A percentile compares a stretch with the other conserved stretches of the same genome.
These are phyloP conservation scores for Naganishia sp. DNA, from an alignment of 1,284 basidiomycete species.

Conservation along the genomic window DNA sequence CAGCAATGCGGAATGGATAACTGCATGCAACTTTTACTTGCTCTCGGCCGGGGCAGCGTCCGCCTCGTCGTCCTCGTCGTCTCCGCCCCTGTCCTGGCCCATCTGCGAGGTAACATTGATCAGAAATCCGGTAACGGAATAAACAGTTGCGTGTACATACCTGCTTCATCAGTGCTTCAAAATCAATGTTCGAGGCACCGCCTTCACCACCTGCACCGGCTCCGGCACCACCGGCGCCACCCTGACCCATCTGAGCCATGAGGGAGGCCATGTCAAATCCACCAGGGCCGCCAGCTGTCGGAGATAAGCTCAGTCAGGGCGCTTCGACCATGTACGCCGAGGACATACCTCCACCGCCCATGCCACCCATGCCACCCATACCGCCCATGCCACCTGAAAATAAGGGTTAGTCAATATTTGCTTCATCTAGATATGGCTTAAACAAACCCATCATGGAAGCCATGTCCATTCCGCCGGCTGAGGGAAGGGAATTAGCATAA, in stretches of 20 bases:
- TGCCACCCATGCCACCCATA: conserved; percentile 57
- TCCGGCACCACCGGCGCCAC: conserved; percentile 23
- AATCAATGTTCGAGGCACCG: conserved; percentile 27
- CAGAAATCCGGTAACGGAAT: neutral
- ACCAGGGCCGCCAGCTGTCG: neutral
- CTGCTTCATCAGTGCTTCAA: conserved; percentile 29
- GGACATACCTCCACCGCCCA: conserved; percentile 32
- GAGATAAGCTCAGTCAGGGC: neutral
- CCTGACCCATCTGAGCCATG: conserved; percentile 50
- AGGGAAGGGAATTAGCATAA: neutral
- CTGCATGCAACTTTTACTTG: no score
- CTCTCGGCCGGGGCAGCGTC: conserved; percentile 4
- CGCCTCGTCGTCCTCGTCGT: conserved; percentile 27
- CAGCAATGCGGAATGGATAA: no score
- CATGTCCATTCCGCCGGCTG: conserved; percentile 29
- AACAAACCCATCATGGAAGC: conserved; percentile 43
- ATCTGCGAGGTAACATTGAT: neutral
- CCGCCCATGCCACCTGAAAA: no score
- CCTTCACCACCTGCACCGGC: conserved; percentile 30
- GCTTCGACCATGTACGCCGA: neutral
- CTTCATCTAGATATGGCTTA: no score
- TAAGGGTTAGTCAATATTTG: no score
- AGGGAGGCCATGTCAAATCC: conserved; percentile 44
- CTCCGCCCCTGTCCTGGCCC: conserved; percentile 24
- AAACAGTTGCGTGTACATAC: neutral